Conservation (phyloP, 768 basidiomycete genomes). For the Lyophyllum decastes region DNA sequence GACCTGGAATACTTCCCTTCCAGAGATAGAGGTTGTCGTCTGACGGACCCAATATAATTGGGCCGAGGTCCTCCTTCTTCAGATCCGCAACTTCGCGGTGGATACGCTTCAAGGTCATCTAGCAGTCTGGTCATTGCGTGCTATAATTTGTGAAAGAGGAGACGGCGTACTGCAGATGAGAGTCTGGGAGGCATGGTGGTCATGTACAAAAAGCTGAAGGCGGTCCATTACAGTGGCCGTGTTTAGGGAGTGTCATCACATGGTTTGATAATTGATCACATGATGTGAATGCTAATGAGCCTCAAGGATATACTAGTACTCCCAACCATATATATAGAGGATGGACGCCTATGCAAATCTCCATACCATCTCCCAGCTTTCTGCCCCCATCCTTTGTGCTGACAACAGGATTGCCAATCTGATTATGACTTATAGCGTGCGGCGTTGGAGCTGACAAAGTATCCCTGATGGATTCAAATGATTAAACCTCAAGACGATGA, state of each 20-base stretch:
- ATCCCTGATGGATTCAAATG: too few relatives aligned
- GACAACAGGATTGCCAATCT: too few relatives aligned
- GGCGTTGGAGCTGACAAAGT: too few relatives aligned
- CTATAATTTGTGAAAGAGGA: neutral
- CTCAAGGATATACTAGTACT: too few relatives aligned
- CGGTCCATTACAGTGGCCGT: neutral
- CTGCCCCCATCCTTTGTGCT: too few relatives aligned
- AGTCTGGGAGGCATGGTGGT: slow-evolving; percentile 27
- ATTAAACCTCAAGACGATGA: neutral
- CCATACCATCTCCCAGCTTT: too few relatives aligned
- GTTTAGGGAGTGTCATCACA: neutral
- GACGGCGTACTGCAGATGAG: slow-evolving; percentile 23
- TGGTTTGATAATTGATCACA: too few relatives aligned
- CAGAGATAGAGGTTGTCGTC: slow-evolving; percentile 70
- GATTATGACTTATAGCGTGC: too few relatives aligned
- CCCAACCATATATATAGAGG: too few relatives aligned
- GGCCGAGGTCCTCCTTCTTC: slow-evolving; percentile 80
- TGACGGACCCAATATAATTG: slow-evolving; percentile 66
- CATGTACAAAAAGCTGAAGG: neutral
- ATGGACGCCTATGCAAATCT: too few relatives aligned
- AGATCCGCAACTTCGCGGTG: slow-evolving; percentile 80
- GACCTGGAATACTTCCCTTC: slow-evolving; percentile 80
- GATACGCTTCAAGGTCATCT: slow-evolving; percentile 79
- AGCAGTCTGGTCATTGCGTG: neutral
- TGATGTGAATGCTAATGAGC: too few relatives aligned